Evolutionary conservation across 208 protist genomes (phyloP).

Genomic region (Acanthamoeba lenticulata): DNA sequence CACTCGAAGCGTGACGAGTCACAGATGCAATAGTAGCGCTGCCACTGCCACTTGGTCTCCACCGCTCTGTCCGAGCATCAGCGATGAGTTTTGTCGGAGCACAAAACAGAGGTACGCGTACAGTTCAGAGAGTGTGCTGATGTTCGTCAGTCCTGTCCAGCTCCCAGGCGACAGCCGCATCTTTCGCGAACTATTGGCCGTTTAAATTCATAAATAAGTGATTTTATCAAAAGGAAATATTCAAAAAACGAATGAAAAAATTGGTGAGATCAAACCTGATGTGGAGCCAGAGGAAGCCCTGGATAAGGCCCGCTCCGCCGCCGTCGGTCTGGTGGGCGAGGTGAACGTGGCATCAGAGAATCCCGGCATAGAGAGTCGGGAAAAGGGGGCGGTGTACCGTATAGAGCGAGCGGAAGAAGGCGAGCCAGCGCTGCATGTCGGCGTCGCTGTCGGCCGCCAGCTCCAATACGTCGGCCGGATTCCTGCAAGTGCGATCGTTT

Average conservation of each 20-base stretch:
- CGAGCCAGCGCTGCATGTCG: conserved; percentile 36
- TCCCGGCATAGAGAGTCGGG: too few relatives aligned
- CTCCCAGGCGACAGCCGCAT: not conserved
- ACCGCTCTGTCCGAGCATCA: not conserved
- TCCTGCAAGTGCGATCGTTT: not conserved
- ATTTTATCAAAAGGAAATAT: too few relatives aligned
- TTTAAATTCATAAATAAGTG: too few relatives aligned
- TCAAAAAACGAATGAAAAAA: too few relatives aligned
- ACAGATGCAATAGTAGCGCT: conserved; percentile 46
- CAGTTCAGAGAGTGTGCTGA: not conserved
- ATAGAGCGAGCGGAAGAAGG: conserved; percentile 13
- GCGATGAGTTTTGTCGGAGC: not conserved
- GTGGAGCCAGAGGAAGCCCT: conserved; percentile 45
- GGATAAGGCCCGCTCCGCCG: not conserved
- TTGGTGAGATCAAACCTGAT: not conserved
- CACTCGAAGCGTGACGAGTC: conserved; percentile 34
- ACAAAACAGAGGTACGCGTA: not conserved
- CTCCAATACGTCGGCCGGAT: not conserved
- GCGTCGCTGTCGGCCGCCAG: conserved; percentile 1
- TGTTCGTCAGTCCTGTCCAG: not conserved
- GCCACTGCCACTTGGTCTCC: conserved; percentile 34
- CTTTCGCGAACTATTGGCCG: conserved; percentile 32
- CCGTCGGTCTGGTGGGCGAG: not conserved
- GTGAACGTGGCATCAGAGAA: not conserved
- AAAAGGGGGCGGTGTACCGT: not conserved